Percentiles rank a stretch among this genome's conserved stretches.
phyloP scores from a whole-genome alignment of 73 alveolate genomes.

The Symbiodinium natans region DNA sequence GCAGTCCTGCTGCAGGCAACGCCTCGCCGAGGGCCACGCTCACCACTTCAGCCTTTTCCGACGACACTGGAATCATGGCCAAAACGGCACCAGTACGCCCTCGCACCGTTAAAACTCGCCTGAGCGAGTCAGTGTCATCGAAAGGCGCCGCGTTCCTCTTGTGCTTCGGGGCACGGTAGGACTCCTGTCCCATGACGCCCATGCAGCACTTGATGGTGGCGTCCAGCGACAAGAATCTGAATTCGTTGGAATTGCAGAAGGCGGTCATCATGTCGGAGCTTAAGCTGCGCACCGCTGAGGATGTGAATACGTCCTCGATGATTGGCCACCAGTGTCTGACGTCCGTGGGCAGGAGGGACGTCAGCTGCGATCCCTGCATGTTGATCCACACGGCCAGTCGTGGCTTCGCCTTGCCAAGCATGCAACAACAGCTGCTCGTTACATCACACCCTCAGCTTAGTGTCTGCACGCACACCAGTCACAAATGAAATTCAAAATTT shows the following conservation, averaged over 20 bases:
- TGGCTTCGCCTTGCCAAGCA: neutral
- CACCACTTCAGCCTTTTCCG: no score
- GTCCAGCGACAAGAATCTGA: neutral
- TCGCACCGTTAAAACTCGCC: no score
- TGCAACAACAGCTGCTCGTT: neutral
- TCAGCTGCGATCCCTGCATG: neutral
- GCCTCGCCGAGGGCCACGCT: no score
- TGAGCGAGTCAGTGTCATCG: neutral
- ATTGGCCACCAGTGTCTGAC: slow-evolving; percentile 35
- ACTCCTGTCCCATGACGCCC: neutral
- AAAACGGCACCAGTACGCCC: no score
- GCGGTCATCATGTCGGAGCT: neutral
- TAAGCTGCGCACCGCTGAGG: neutral
- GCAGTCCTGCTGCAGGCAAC: no score
- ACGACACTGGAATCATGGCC: no score
- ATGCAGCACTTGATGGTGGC: neutral
- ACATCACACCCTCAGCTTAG: neutral
- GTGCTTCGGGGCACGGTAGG: neutral
- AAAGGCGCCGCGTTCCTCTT: neutral
- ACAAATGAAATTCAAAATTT: no score
- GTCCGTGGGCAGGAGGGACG: neutral
- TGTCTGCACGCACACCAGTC: neutral
- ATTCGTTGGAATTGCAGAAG: neutral
- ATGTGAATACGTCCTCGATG: neutral
- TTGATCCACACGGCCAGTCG: neutral